phyloP scores from a whole-genome alignment of 768 basidiomycete species.

The Gymnopilus junonius region DNA sequence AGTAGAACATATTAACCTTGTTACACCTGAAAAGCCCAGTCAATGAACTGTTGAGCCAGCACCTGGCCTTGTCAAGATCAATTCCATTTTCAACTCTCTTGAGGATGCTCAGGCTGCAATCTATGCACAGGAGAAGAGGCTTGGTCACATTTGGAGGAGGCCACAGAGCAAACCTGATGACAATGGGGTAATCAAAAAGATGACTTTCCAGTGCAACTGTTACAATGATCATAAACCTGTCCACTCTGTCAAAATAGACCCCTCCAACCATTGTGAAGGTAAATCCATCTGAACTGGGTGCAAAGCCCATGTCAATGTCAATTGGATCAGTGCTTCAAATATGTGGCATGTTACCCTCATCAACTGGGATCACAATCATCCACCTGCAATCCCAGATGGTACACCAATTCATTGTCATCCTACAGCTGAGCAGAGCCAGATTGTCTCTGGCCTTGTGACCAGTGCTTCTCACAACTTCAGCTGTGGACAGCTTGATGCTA shows the following conservation, averaged over 20 bases:
- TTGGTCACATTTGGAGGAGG: background rate
- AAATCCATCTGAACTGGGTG: conserved; percentile 8
- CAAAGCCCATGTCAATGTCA: conserved; percentile 26
- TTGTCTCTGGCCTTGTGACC: conserved; percentile 15
- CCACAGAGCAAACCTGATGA: background rate
- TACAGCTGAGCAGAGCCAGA: conserved; percentile 19
- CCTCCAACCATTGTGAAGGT: conserved; percentile 10
- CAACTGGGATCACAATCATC: conserved; percentile 31
- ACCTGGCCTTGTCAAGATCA: background rate
- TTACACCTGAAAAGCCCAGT: background rate
- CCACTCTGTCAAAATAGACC: background rate
- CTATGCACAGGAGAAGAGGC: background rate
- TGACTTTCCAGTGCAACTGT: background rate
- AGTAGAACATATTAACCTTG: background rate
- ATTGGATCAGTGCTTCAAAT: background rate
- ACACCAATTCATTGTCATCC: conserved; percentile 18
- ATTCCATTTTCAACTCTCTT: background rate
- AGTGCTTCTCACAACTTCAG: background rate
- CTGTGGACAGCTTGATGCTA: conserved; percentile 6
- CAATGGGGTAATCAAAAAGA: background rate
- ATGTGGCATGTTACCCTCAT: conserved; percentile 18
- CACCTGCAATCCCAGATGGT: conserved; percentile 21
- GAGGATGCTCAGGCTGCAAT: background rate
- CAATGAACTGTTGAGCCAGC: too few species aligned
- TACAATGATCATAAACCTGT: background rate